Evolutionary conservation across 169 alveolate species (phyloP), one percentile per base, ranked within the genome.

Genomic region (Plasmodium malariae): DNA sequence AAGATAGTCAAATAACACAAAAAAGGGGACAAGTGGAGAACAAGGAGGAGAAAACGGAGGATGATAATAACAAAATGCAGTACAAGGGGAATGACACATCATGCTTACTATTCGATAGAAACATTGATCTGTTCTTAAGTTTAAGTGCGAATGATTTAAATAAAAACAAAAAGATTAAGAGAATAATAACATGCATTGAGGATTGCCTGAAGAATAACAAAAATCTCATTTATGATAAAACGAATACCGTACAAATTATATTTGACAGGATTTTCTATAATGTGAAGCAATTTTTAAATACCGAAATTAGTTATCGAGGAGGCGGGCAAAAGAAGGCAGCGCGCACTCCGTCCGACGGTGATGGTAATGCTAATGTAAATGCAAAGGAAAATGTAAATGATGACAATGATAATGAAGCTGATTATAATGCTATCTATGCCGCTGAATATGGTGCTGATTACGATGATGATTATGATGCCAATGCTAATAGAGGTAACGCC

Each of bases 121-220:
- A 67, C 32, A 36, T 83, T 37, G 85, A 83, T 4, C 12, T 19
- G 19, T 83, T 83, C 59, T 28, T 83, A 83, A 30, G 43, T 51
- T 24, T 83, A 40, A 55, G 19, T 60, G 19, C 57, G n/a, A 51
- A 26, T 6, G 91, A 83, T 40, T 12, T 83, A 67, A 62, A 83
- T 17, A 83, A 55, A 67, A 83, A 83, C 40, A 51, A 49, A 45
- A 83, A 83, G n/a, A 67, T 83, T 32, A 83, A 67, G 67, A 70
- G 32, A 51, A 65, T 83, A 21, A 70, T 83, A 21, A 24, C 57
- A 37, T 83, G 37, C 9, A 32, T 67, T 28, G 91, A 83, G 28
- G 62, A 57, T n/a, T 83, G 83, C 9, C 70, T 83, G 32, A 83
- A 68, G 49, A 51, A 34, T 67, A 71, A 51, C n/a, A 65, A 83